Conservation (phyloP, 108 stramenopile species). For the Fistulifera solaris region DNA sequence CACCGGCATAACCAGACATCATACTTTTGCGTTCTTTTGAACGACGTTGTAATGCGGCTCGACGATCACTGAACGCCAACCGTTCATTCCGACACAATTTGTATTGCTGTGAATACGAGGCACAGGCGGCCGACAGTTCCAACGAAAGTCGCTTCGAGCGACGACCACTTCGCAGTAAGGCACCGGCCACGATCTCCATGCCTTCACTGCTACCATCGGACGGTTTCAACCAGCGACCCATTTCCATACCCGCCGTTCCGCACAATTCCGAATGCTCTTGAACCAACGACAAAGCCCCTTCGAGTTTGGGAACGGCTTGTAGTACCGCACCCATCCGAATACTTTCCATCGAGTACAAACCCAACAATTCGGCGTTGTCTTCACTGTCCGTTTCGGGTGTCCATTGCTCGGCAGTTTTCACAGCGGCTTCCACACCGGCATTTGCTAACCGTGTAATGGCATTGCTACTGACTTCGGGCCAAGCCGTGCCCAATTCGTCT, state of each 20-base stretch:
- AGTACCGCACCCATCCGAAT: conserved; percentile 62
- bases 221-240: conserved; percentile 57
- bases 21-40: conserved; percentile 53
- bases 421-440: conserved; percentile 9
- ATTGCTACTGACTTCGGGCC: conserved; percentile 77
- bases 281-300: conserved; percentile 51
- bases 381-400: conserved; percentile 30
- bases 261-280: conserved; percentile 53
- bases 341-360: conserved; percentile 48
- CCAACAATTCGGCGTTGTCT: conserved; percentile 72
- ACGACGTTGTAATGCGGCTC: conserved; percentile 41
- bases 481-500: conserved; percentile 85
- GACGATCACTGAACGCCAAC: conserved; percentile 73
- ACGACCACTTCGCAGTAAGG: conserved; percentile 53
- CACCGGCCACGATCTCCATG: conserved; percentile 46
- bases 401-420: conserved; percentile 10
- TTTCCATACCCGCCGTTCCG: conserved; percentile 68
- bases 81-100: conserved; percentile 64
- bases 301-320: conserved; percentile 80
- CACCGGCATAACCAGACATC: conserved; percentile 43
- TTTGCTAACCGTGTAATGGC: conserved; percentile 57
- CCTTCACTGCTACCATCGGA: conserved; percentile 29
- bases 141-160: conserved; percentile 63
- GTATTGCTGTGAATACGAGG: conserved; percentile 66
- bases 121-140: conserved; percentile 61